Evolutionary conservation across 257 asterid genomes (phyloP).

Genomic region (Thymus mandschuricus): DNA sequence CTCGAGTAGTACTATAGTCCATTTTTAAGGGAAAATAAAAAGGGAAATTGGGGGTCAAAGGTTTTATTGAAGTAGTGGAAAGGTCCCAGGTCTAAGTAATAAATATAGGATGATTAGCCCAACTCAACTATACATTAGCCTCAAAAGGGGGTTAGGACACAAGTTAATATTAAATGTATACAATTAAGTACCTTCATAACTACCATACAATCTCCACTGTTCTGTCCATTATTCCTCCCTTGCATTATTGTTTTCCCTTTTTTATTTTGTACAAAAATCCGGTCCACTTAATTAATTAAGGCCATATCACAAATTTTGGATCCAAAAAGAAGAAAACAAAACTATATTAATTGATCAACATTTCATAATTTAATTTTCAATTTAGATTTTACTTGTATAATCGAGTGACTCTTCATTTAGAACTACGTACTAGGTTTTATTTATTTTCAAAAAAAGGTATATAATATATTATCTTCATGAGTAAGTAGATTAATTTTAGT

Average conservation of each 20-base stretch:
- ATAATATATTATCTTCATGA: no score
- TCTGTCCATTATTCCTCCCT: constrained; percentile 11
- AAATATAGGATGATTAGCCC: background rate
- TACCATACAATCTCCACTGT: background rate
- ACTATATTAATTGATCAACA: background rate
- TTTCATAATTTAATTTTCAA: background rate
- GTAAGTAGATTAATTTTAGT: no score
- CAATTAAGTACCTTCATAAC: constrained; percentile 1
- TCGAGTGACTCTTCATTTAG: no score
- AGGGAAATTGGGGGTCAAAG: background rate
- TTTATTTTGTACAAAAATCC: background rate
- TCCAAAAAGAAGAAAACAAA: background rate
- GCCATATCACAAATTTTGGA: background rate
- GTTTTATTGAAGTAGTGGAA: background rate
- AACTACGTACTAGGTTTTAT: no score
- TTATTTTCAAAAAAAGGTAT: no score
- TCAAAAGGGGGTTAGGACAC: constrained; percentile 20
- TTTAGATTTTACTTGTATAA: background rate
- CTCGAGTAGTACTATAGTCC: no score
- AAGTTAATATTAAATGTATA: background rate
- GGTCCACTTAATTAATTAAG: background rate
- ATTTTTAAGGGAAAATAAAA: no score
- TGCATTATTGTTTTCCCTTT: constrained; percentile 22
- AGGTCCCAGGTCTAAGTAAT: constrained; percentile 22
- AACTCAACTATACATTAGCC: constrained; percentile 19